Evolutionary conservation across 2,329 filamentous ascomycete genomes (phyloP), one percentile per base, ranked within the genome.

Genomic region (Furcasterigmium sp.): DNA sequence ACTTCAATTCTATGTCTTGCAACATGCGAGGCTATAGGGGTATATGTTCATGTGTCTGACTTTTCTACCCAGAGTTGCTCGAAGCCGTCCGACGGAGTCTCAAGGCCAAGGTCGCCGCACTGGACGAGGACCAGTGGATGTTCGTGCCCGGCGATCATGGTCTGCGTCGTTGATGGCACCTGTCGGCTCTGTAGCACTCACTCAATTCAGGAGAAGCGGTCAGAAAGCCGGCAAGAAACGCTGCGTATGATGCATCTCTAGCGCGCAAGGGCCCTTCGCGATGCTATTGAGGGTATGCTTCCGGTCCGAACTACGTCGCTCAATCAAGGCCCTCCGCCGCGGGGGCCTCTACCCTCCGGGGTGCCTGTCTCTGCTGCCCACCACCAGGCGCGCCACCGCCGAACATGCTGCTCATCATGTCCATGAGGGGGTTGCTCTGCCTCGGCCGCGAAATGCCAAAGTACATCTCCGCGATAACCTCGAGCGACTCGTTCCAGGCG

Each of bases 401-500:
- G 57, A 98, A 87, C 74, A 98, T 80, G 49, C 82, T 91, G 38
- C 90, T 91, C 87, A 98, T 94, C 91, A 98, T 97, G 61, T 98
- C 93, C 66, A 97, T 81, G 63, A 98, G 72, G 3, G 91, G 91
- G 63, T 97, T 97, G 51, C 84, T 86, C 70, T 95, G 89, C 56
- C 85, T 78, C 37, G 91, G 91, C 59, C 90, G 84, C 69, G 83
- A 80, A 61, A 98, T 94, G 28, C 83, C 83, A 68, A 98, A 98
- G 72, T 97, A 98, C 80, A 95, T 91, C 70, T 98, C 91, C 39
- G 86, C 91, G 55, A 98, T 84, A 63, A 88, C 83, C 54, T 90
- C 85, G 47, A 98, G 69, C 19, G 88, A 77, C 59, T 89, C 90
- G 26, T 82, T 80, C 91, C 91, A 97, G 11, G 76, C 73, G 5